phyloP scores from a whole-genome alignment of 768 basidiomycete genomes.

The Dioszegia hungarica region DNA sequence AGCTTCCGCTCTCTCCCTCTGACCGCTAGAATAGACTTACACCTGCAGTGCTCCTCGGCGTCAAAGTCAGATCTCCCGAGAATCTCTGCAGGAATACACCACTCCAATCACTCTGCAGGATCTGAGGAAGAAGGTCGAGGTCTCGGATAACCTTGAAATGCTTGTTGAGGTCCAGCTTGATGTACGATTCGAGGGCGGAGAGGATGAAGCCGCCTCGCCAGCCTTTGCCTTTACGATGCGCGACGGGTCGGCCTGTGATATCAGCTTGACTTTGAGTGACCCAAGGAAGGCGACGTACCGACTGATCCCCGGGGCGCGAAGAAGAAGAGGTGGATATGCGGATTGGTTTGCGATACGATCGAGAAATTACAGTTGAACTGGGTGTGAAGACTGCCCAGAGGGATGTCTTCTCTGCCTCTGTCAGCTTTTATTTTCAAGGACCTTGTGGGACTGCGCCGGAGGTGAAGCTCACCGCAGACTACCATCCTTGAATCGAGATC shows the following conservation, averaged over 20 bases:
- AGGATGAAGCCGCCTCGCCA: constrained; percentile 94
- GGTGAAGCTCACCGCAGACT: constrained; percentile 63
- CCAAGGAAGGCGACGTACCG: constrained; percentile 19
- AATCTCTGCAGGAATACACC: constrained; percentile 93
- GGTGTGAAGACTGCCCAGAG: constrained; percentile 63
- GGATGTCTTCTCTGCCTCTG: constrained; percentile 73
- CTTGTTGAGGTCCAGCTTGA: constrained; percentile 92
- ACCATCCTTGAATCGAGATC: constrained; percentile 84
- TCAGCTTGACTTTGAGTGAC: constrained; percentile 61
- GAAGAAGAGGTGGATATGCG: constrained; percentile 80
- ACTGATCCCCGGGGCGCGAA: constrained; percentile 61
- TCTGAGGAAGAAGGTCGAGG: constrained; percentile 86
- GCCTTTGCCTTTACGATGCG: constrained; percentile 88
- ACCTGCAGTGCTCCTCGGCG: constrained; percentile 63
- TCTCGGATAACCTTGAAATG: constrained; percentile 97
- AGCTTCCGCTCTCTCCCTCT: constrained; percentile 1
- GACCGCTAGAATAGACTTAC: constrained; percentile 50
- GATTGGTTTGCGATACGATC: constrained; percentile 90
- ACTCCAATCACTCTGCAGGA: constrained; percentile 93
- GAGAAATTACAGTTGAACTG: constrained; percentile 73
- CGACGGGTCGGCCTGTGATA: constrained; percentile 84
- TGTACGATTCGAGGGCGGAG: constrained; percentile 87
- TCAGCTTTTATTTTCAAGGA: neutral
- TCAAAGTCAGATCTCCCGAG: constrained; percentile 53
- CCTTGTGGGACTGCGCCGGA: neutral